Evolutionary conservation across 2,329 filamentous ascomycete species (phyloP), one percentile per base, ranked within the genome.

Genomic region (Penicillium capsulatum): DNA sequence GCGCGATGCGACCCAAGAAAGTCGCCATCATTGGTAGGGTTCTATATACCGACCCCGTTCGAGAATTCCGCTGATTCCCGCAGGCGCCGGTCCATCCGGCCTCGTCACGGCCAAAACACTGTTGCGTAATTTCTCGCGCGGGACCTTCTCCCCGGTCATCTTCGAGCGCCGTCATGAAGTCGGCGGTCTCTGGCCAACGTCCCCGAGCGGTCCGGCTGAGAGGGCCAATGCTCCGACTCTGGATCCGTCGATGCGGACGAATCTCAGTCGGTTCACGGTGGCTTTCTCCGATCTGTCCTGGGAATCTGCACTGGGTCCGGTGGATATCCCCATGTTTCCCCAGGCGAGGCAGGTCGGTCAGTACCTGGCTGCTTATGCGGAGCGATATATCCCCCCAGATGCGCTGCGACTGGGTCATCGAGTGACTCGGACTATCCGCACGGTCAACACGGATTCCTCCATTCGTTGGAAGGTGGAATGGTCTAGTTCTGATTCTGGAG

Each of bases 261-360:
- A 94, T 59, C 79, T 90, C 54, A 89, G 84, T 65, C 77, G 76
- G 31, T 86, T 88, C 61, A 87, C 85, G 0, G 80, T 92, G 48
- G 51, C 55, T 0, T 66, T 66, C 27, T 65, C 63, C 2, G 87
- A 91, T 58, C 61, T 87, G 16, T 76, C 84, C 4, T 94, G 86
- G 86, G 71, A 75, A 3, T 65, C 64, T 3, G 67, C 72, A 0
- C 49, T 70, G 15, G 42, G 35, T 7, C 66, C 72, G 4, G 5
- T 11, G 1, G 64, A 63, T 3, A 65, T 71, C 1, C 80, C 83
- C 1, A 73, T 83, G 61, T 81, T 92, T 33, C 87, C 87, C 1
- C 79, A 74, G 26, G 87, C 86, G 0, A 87, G 83, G 79, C 80
- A 87, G 65, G 78, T 91, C 3, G 85, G 86, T 1, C 69, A 68